These are phyloP conservation scores for Alternaria burnsii DNA, from an alignment of 2,329 filamentous ascomycete species.

Conservation along the genomic window DNA sequence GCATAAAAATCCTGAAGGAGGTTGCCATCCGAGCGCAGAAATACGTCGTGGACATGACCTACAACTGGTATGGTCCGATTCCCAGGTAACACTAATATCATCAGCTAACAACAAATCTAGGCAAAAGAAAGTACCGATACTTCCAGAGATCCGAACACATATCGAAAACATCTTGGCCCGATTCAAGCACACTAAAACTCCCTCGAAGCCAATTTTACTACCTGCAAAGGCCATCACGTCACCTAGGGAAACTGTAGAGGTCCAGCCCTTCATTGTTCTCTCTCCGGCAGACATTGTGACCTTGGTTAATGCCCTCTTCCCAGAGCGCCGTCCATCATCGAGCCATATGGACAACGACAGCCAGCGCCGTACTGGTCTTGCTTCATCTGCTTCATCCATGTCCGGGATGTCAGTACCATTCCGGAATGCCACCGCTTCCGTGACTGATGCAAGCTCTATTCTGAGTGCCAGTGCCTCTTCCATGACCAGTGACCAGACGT, in stretches of 20 bases:
- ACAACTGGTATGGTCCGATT: slow-evolving; percentile 66
- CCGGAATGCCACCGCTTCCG: slow-evolving; percentile 61
- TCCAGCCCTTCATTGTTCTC: slow-evolving; percentile 81
- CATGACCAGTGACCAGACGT: slow-evolving; percentile 75
- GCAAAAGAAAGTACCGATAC: slow-evolving; percentile 69
- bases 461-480: slow-evolving; percentile 78
- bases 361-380: slow-evolving; percentile 57
- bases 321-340: slow-evolving; percentile 73
- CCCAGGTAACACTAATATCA: slow-evolving; percentile 23
- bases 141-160: slow-evolving; percentile 70
- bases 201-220: slow-evolving; percentile 66
- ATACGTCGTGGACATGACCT: slow-evolving; percentile 78
- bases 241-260: slow-evolving; percentile 77
- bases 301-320: slow-evolving; percentile 83
- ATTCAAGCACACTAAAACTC: slow-evolving; percentile 61
- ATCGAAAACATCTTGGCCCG: slow-evolving; percentile 75
- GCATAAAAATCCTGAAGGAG: slow-evolving; percentile 76
- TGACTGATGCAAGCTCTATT: slow-evolving; percentile 71
- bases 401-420: slow-evolving; percentile 61
- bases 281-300: slow-evolving; percentile 82
- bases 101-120: slow-evolving; percentile 45
- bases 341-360: slow-evolving; percentile 55
- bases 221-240: slow-evolving; percentile 77
- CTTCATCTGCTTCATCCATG: slow-evolving; percentile 60
- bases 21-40: slow-evolving; percentile 83